A percentile compares a stretch with the other conserved stretches of the same genome.
Conservation (phyloP, 2,329 filamentous ascomycete species). For the Diplodia corticola region DNA sequence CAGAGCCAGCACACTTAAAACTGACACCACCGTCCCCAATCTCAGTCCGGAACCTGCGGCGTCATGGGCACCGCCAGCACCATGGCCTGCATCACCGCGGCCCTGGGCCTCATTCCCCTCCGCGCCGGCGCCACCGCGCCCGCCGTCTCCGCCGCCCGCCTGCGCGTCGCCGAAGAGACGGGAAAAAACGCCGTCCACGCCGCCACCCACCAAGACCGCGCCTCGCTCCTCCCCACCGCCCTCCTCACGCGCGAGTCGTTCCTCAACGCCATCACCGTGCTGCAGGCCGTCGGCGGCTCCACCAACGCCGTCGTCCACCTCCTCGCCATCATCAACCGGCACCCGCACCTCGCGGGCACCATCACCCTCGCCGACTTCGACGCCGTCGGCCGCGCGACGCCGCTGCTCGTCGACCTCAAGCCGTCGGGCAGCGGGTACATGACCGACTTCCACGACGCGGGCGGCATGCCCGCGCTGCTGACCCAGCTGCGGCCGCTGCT, state of each 20-base stretch:
- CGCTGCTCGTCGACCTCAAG: constrained; percentile 79
- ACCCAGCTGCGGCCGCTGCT: constrained; percentile 79
- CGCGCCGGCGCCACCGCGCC: constrained; percentile 55
- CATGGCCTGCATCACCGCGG: constrained; percentile 57
- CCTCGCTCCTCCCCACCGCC: constrained; percentile 43
- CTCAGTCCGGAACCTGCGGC: constrained; percentile 53
- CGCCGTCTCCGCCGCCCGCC: constrained; percentile 53
- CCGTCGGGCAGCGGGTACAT: constrained; percentile 83
- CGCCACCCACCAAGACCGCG: constrained; percentile 33
- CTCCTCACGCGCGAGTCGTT: constrained; percentile 51
- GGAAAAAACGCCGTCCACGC: constrained; percentile 51
- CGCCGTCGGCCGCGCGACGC: constrained; percentile 73
- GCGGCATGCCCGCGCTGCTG: constrained; percentile 77
- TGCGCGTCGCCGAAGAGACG: constrained; percentile 57
- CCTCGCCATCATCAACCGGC: constrained; percentile 51
- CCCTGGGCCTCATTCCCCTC: constrained; percentile 55
- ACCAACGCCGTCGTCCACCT: constrained; percentile 49
- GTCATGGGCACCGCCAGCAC: constrained; percentile 61
- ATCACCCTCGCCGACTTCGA: constrained; percentile 78
- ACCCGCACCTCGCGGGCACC: constrained; percentile 63
- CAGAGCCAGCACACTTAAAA: background rate
- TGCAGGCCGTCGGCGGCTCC: constrained; percentile 48
- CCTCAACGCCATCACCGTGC: constrained; percentile 48
- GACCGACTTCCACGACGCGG: constrained; percentile 81
- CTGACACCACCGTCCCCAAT: background rate